Evolutionary conservation across 164 flowering plant species (phyloP), one percentile per base, ranked within the genome.

Genomic region (Vitis labrusca): DNA sequence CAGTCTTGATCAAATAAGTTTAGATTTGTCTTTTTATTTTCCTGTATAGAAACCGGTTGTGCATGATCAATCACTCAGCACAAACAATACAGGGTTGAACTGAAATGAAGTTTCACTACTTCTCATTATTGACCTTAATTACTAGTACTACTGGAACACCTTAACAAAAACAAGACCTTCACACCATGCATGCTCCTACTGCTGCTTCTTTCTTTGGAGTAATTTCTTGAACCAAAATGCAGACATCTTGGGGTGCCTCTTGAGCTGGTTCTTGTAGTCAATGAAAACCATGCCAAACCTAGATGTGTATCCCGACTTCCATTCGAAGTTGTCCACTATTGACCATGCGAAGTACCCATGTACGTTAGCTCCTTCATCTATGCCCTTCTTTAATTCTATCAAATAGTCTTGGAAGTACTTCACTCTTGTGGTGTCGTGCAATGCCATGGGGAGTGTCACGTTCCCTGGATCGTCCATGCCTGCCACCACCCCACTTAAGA

Each of bases 381-480:
- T 75, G 3, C 94, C 88, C 74, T 82, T 88, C 88, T 88, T 89
- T 62, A 92, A 79, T 63, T 88, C 74, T 13, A 57, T 51, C 59
- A 92, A 64, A 64, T 92, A 92, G 63, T 75, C 69, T 50, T 67
- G 85, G 85, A 87, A 92, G 77, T 54, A 94, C 66, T 79, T 70
- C 54, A 91, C 82, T 76, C 97, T 87, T 16, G 73, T 75, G 55
- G 82, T 85, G 77, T 94, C 98, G 13, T 84, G 85, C 71, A 88
- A 55, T 19, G 82, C 98, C 27, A 70, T 50, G 0, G 86, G 59
- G 57, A 89, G 81, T 2, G 90, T 89, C 10, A 89, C 80, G 74
- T 86, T 87, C 0, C 95, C 97, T 1, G 98, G 93, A 63, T 94
- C 85, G 78, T 94, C 98, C 97, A 89, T 94, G 58, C 98, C 98